Evolutionary conservation across 78 protist genomes (phyloP).

Genomic region (Emiliania huxleyi): DNA sequence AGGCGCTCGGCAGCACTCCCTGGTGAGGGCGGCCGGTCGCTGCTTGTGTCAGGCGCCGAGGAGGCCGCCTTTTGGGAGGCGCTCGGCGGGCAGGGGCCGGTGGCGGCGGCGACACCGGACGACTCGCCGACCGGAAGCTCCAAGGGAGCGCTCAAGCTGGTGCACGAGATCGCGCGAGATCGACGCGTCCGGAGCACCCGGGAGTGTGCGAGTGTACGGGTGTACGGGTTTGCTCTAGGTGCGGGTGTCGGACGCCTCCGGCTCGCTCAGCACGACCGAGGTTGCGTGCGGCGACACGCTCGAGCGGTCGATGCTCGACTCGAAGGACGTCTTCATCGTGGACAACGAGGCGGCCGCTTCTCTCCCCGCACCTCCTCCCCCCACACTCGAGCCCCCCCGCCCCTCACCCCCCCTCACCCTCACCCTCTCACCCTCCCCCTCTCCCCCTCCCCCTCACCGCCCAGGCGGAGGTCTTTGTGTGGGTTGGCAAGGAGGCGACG

Average conservation of each 20-base stretch:
- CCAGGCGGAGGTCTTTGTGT: conserved; percentile 44
- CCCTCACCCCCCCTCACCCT: too few species aligned
- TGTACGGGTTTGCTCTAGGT: too few species aligned
- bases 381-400: background rate
- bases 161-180: too few species aligned
- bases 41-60: background rate
- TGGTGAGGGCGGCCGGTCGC: too few species aligned
- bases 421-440: too few species aligned
- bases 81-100: background rate
- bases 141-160: background rate
- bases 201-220: too few species aligned
- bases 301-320: conserved; percentile 30
- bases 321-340: conserved; percentile 55
- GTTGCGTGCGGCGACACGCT: background rate
- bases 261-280: background rate
- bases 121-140: background rate
- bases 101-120: background rate
- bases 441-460: too few species aligned
- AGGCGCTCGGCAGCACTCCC: too few species aligned
- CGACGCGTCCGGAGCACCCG: too few species aligned
- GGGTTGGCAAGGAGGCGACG: conserved; percentile 62
- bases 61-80: background rate
- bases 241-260: background rate
- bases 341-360: conserved; percentile 43
- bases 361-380: too few species aligned